These are phyloP conservation scores for Tilletia walkeri DNA, from an alignment of 1,284 basidiomycete species.

Conservation along the genomic window DNA sequence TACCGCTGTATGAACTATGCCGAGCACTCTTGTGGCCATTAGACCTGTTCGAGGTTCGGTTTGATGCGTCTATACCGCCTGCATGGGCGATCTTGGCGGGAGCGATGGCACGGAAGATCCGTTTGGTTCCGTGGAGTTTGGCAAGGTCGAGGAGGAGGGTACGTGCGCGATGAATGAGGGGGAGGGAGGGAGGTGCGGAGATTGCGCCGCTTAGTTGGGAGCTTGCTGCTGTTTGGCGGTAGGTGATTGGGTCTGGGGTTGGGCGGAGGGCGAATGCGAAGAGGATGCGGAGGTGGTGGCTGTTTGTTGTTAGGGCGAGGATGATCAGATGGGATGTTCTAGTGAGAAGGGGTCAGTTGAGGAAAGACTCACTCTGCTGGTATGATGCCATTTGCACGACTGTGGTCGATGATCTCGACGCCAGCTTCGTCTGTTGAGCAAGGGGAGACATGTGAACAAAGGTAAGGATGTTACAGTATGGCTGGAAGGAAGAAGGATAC, in stretches of 20 bases:
- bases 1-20: too few species aligned
- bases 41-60: not conserved
- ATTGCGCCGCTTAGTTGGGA: not conserved
- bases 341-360: not conserved
- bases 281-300: conserved; percentile 15
- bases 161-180: conserved; percentile 1
- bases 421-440: conserved; percentile 3
- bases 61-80: not conserved
- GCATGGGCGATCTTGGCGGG: conserved; percentile 1
- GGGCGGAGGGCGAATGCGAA: conserved; percentile 10
- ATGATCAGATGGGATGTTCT: not conserved
- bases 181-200: conserved; percentile 4
- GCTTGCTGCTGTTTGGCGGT: not conserved
- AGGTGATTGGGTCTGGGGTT: conserved; percentile 7
- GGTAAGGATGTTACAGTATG: not conserved
- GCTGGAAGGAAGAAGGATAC: not conserved
- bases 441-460: not conserved
- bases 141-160: not conserved
- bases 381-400: conserved; percentile 10
- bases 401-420: conserved; percentile 10
- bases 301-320: not conserved
- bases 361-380: not conserved
- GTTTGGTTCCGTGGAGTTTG: not conserved
- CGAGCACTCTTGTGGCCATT: too few species aligned
- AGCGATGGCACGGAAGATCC: conserved; percentile 1